phyloP scores from a whole-genome alignment of 768 basidiomycete genomes.

The Mycena haematopus region DNA sequence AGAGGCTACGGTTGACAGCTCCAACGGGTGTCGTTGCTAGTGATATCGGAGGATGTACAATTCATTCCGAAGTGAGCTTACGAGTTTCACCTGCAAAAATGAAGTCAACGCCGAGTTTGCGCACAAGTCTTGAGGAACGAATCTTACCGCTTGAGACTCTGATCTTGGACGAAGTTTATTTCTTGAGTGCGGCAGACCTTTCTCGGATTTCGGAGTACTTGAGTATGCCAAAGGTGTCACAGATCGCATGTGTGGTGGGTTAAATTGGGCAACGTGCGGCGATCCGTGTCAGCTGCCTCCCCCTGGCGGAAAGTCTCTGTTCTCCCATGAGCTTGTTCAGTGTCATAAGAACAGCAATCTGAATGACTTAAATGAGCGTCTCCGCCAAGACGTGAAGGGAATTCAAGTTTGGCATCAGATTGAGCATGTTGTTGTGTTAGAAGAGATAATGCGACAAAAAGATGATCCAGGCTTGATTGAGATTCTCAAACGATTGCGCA shows the following conservation, averaged over 20 bases:
- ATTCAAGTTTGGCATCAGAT: too few species aligned
- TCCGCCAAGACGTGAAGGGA: too few species aligned
- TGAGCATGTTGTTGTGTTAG: neutral
- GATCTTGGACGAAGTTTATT: conserved; percentile 23
- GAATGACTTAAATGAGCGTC: too few species aligned
- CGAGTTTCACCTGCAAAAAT: too few species aligned
- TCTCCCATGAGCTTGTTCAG: too few species aligned
- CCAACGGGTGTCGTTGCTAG: too few species aligned
- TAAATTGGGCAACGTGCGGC: conserved; percentile 19
- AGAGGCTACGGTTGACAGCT: too few species aligned
- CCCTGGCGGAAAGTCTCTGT: neutral
- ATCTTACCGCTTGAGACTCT: conserved; percentile 10
- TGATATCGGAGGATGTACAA: too few species aligned
- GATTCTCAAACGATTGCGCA: too few species aligned
- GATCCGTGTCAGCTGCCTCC: conserved; percentile 10
- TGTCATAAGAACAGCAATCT: too few species aligned
- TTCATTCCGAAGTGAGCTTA: too few species aligned
- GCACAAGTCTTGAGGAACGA: neutral
- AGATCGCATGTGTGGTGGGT: neutral
- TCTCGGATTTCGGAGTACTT: conserved; percentile 16
- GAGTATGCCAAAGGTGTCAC: conserved; percentile 16
- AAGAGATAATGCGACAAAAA: conserved; percentile 30
- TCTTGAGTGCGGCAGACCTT: conserved; percentile 18
- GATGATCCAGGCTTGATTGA: neutral
- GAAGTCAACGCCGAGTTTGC: too few species aligned